Base-by-base conservation (phyloP, 2,329 filamentous ascomycete genomes). In the Colletotrichum coccodes region DNA sequence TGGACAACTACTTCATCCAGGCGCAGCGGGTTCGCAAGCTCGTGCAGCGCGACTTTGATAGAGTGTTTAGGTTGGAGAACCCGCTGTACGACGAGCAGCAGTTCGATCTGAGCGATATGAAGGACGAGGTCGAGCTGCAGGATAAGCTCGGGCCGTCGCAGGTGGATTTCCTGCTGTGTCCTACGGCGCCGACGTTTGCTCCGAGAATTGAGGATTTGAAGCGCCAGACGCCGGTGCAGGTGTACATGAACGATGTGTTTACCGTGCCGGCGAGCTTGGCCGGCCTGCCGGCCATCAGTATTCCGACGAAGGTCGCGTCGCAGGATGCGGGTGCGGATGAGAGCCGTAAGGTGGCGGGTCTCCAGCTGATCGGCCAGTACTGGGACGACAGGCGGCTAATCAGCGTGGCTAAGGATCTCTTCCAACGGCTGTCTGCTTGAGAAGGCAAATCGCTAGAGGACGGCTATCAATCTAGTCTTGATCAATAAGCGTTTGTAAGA, bases 1-100 rank as follows among this genome's bases (percentile, higher is more conserved):
- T 97, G 76, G 92, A 97, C 79, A 99, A 98, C 78, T 98, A 98
- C 80, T 99, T 99, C 76, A 89, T 97, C 71, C 92, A 97, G 78
- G 96, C 96, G 52, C 96, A 99, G 81, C 92, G 91, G 72, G 89
- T 98, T 44, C 91, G 96, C 1, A 87, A 94, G 62, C 84, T 97
- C 21, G 93, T 99, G 2, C 92, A 96, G 77, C 83, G 85, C 38
- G 96, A 99, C 76, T 99, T 99, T 77, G 90, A 98, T 79, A 82
- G 86, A 2, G 90, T 93, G 0, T 98, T 99, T 77, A 79, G 81
- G 18, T 80, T 89, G 49, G 81, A 82, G 4, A 95, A 97, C 76
- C 92, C 92, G 3, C 84, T 98, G 4, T 82, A 84, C 54, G 83
- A 85, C 50, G 77, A 80, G 4, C 76, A 81, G 36, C 83, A 86